A percentile compares a stretch with the other conserved stretches of the same genome.
These are phyloP conservation scores for Miscanthus lutarioriparius DNA, from an alignment of 176 grass and related monocot species.

Conservation along the genomic window DNA sequence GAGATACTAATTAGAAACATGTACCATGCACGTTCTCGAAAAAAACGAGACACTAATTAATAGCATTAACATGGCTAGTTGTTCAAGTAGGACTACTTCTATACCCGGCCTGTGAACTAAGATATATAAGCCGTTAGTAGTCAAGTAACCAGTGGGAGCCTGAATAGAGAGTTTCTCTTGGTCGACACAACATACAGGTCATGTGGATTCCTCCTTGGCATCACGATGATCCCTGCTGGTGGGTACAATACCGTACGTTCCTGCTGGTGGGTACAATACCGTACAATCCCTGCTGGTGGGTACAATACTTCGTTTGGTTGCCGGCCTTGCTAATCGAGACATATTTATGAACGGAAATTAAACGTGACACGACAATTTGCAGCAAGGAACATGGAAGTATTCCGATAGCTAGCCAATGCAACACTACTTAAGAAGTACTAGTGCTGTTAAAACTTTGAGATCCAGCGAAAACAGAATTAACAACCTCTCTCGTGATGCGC, in stretches of 20 bases:
- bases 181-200: background rate
- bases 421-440: too few relatives aligned
- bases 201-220: constrained; percentile 38
- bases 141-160: background rate
- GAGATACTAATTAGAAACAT: too few relatives aligned
- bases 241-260: background rate
- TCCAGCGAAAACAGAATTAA: too few relatives aligned
- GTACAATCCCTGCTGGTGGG: too few relatives aligned
- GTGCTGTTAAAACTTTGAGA: too few relatives aligned
- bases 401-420: background rate
- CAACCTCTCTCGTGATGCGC: too few relatives aligned
- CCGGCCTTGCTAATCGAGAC: background rate
- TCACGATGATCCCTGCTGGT: constrained; percentile 11
- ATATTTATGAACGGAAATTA: background rate
- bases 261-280: too few relatives aligned
- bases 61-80: background rate
- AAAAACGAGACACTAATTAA: too few relatives aligned
- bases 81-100: background rate
- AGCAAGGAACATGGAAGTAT: constrained; percentile 6
- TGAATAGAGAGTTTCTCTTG: background rate
- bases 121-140: too few relatives aligned
- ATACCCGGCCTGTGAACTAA: background rate
- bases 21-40: too few relatives aligned
- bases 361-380: background rate
- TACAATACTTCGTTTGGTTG: background rate